Conservation (phyloP, 2,329 filamentous ascomycete species). For the Trichoderma atroviride region DNA sequence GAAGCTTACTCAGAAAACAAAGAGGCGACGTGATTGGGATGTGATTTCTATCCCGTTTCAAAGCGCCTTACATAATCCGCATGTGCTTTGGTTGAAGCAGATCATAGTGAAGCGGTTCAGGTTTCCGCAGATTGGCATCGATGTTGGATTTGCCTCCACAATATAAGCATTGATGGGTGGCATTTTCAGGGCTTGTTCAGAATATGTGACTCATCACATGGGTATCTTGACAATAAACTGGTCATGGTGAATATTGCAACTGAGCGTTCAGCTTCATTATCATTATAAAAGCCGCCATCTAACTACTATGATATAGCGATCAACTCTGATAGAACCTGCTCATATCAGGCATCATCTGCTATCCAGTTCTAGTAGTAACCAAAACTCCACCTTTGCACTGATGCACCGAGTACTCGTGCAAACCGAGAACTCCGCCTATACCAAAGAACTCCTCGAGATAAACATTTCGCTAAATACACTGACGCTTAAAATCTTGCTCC, state of each 20-base stretch:
- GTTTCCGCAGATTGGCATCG: not conserved
- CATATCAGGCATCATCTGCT: not conserved
- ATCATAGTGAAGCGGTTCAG: not conserved
- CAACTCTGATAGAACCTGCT: not conserved
- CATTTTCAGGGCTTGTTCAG: not conserved
- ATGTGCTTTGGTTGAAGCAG: not conserved
- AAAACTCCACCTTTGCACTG: not conserved
- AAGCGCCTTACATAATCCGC: not conserved
- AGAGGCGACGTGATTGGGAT: not conserved
- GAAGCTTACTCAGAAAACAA: not conserved
- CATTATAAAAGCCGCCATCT: not conserved
- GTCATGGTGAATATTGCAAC: not conserved
- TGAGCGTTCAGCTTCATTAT: not conserved
- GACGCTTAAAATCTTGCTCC: not conserved
- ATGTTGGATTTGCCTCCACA: not conserved
- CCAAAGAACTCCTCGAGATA: not conserved
- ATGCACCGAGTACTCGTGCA: not conserved
- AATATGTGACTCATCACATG: not conserved
- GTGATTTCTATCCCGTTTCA: not conserved
- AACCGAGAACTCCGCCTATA: not conserved
- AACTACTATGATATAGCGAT: not conserved
- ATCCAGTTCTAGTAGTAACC: not conserved
- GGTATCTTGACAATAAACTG: too few species aligned
- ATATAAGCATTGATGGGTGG: not conserved
- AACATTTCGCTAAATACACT: not conserved